Evolutionary conservation across 768 basidiomycete species (phyloP).

Genomic region (Boletus edulis): DNA sequence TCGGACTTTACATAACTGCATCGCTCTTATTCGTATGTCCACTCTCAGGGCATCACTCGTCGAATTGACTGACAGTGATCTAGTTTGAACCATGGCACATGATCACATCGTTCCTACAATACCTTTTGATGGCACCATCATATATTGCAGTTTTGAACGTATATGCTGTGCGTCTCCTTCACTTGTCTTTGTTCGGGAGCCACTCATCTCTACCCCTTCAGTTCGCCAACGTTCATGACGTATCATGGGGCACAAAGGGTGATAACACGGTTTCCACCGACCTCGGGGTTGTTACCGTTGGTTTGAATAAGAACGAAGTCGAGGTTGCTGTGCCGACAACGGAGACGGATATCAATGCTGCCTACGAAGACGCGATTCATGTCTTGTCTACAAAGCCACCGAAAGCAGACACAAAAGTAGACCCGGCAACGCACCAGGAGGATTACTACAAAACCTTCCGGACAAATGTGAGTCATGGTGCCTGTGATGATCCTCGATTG

Average conservation of each 20-base stretch:
- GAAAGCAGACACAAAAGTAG: slow-evolving; percentile 62
- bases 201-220: slow-evolving; percentile 23
- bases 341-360: slow-evolving; percentile 84
- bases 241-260: slow-evolving; percentile 96
- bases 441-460: slow-evolving; percentile 89
- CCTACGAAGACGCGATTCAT: slow-evolving; percentile 89
- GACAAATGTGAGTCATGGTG: slow-evolving; percentile 60
- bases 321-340: slow-evolving; percentile 84
- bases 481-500: not conserved
- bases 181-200: not conserved
- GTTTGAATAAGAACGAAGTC: slow-evolving; percentile 69
- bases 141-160: slow-evolving; percentile 94
- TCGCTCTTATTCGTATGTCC: slow-evolving; percentile 79
- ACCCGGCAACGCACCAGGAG: slow-evolving; percentile 64
- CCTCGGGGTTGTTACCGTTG: slow-evolving; percentile 74
- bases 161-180: slow-evolving; percentile 54
- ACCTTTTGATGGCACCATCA: slow-evolving; percentile 86
- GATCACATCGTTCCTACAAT: slow-evolving; percentile 95
- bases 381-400: slow-evolving; percentile 77
- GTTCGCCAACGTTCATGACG: slow-evolving; percentile 89
- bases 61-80: not conserved
- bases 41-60: not conserved
- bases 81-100: slow-evolving; percentile 98
- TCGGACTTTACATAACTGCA: slow-evolving; percentile 83
- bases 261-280: slow-evolving; percentile 85